These are phyloP conservation scores for Rhodotorula sp. DNA, from an alignment of 1,284 basidiomycete genomes.

Conservation along the genomic window DNA sequence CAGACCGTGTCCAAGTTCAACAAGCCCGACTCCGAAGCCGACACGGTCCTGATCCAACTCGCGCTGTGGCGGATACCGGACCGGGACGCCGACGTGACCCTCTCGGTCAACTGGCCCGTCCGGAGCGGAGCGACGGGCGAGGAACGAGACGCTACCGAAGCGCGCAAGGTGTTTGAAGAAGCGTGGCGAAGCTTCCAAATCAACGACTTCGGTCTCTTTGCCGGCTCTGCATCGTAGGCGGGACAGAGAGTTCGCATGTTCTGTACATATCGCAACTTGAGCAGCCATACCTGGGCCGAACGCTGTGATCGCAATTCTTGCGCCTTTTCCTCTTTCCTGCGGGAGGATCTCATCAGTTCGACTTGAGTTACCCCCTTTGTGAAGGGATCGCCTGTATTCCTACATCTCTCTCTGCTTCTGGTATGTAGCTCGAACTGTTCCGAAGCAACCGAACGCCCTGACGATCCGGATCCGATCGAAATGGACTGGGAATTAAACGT, in stretches of 20 bases:
- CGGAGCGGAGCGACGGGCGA: conserved; percentile 53
- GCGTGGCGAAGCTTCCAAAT: conserved; percentile 66
- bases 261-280: neutral
- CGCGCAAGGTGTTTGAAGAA: conserved; percentile 56
- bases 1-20: conserved; percentile 80
- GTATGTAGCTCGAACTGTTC: too few species aligned
- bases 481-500: too few species aligned
- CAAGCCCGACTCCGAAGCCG: conserved; percentile 53
- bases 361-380: too few species aligned
- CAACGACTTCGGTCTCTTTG: conserved; percentile 72
- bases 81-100: conserved; percentile 66
- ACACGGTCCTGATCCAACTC: conserved; percentile 71
- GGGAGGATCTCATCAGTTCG: too few species aligned
- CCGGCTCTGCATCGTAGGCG: conserved; percentile 49
- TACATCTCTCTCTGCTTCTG: too few species aligned
- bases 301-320: too few species aligned
- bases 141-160: conserved; percentile 45
- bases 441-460: too few species aligned
- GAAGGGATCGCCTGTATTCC: too few species aligned
- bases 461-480: too few species aligned
- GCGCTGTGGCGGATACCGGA: conserved; percentile 69
- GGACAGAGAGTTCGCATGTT: neutral
- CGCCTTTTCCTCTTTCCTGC: too few species aligned
- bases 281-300: too few species aligned
- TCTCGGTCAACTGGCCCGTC: conserved; percentile 74